Base-by-base conservation (phyloP, 345 rosid species). In the Linum tenue region DNA sequence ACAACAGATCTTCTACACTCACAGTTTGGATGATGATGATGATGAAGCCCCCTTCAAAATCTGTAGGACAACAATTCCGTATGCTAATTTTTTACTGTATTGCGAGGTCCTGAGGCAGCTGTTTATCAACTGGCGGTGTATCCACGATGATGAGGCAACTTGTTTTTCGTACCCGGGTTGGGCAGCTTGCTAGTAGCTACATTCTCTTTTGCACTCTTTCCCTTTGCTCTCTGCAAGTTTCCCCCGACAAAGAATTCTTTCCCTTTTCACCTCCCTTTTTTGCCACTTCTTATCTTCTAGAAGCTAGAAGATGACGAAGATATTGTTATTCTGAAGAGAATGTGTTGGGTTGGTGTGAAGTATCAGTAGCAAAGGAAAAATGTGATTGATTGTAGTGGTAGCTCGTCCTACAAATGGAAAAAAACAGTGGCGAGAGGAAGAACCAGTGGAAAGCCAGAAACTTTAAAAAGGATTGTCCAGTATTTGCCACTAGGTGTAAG, bases 401-500 rank as follows among this genome's bases (percentile, higher is more conserved):
- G 86, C 82, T 65, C 77, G 83, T 81, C 65, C 85, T 74, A 72
- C 75, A 75, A 77, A 65, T 9, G 10, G 31, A 22, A 22, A 44
- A 5, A 44, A 2, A 44, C 12, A 79, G 68, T 65, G 69, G 31
- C 31, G 31, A 22, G 31, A 22, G 31, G 31, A 22, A 22, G 31
- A 22, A 22, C 31, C 31, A 22, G 31, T 22, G 31, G 31, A 22
- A 22, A 22, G 31, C 31, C 31, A 22, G 31, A 22, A 22, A 22
- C 31, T 22, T 22, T 22, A 22, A 57, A 72, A 75, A 81, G 80
- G 79, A 81, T 22, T 78, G 81, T 73, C 76, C 74, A 67, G 63
- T 75, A 73, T 74, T 75, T 80, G 77, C 84, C 78, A 51, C 71
- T 75, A 79, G 87, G 84, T 75, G 74, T 63, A 74, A 73, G 73